These are phyloP conservation scores for Draba incana DNA, from an alignment of 345 rosid genomes.

Conservation along the genomic window DNA sequence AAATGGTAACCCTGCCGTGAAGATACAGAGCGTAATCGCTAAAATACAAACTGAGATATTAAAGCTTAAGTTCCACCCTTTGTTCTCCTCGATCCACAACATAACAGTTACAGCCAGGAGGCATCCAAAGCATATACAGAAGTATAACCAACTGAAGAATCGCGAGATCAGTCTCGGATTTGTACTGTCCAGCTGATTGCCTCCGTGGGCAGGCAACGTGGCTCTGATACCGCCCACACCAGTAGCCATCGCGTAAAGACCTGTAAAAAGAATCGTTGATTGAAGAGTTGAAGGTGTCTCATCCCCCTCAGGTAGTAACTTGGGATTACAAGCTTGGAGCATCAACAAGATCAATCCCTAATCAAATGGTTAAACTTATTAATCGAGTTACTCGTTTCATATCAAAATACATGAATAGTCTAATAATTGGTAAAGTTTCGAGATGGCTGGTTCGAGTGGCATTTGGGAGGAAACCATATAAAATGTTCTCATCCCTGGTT, in stretches of 20 bases:
- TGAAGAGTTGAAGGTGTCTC: constrained; percentile 41
- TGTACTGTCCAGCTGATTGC: constrained; percentile 53
- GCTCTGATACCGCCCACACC: constrained; percentile 66
- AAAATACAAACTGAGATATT: constrained; percentile 37
- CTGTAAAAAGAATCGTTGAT: constrained; percentile 46
- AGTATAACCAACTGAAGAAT: constrained; percentile 62
- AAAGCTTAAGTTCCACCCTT: constrained; percentile 57
- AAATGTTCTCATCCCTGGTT: too few species aligned
- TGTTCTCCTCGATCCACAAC: constrained; percentile 58
- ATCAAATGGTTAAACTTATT: neutral
- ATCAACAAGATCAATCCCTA: constrained; percentile 56
- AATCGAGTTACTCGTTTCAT: neutral
- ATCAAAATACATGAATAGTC: neutral
- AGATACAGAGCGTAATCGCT: constrained; percentile 42
- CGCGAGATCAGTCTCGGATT: constrained; percentile 45
- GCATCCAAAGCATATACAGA: constrained; percentile 51
- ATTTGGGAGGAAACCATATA: too few species aligned
- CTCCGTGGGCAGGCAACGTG: constrained; percentile 54
- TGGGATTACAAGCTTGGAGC: constrained; percentile 47
- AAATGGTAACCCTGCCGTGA: constrained; percentile 46
- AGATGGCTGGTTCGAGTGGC: too few species aligned
- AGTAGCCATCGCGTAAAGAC: constrained; percentile 50
- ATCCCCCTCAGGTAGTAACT: constrained; percentile 41
- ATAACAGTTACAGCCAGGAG: constrained; percentile 46
- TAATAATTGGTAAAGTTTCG: too few species aligned